Evolutionary conservation across 805 yeast species (phyloP), one percentile per base, ranked within the genome.

Genomic region (Cyberlindnera euphorbiae): DNA sequence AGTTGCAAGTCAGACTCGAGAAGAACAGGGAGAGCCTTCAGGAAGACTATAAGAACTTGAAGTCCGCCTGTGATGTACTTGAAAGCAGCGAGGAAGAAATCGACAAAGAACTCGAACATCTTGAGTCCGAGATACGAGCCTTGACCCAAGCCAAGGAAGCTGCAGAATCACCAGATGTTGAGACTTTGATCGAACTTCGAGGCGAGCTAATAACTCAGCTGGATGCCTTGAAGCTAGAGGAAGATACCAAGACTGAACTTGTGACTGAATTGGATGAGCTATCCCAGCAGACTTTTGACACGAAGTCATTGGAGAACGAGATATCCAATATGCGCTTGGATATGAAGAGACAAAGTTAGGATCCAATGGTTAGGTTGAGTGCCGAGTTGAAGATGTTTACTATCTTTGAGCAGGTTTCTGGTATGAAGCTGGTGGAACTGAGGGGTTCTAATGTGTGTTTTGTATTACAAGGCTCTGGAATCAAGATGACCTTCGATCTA

Each of bases 261-360:
- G 30, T 43, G 25, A 18, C 22, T 3, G 47, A 50, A 10, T 10
- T 44, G 8, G 35, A 37, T 7, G 39, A 41, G 8, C 12, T 47
- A 4, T 17, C 35, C 2, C 28, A 35, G 1, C 22, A 42, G 22
- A n/a, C 26, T 3, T 32, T 45, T 8, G 50, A 52, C 25, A 47
- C 47, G 8, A 38, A 45, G 8, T 33, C 28, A 1, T 22, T 52
- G 14, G 52, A 50, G 32, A 34, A 35, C 10, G 53, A 47, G 14
- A 39, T 52, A 8, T 28, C 23, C 5, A 26, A 13, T 4, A 49
- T 49, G 33, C 19, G 34, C 14, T 15, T 26, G 8, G 41, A 19
- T 23, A 22, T 51, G 7, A 43, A 44, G 26, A 43, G 43, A 32
- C 47, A 47, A 17, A 39, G 40, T n/a, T 49, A 48, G 25, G 52